Conservation (phyloP, 2,329 filamentous ascomycete genomes). For the Colletotrichum tropicale region DNA sequence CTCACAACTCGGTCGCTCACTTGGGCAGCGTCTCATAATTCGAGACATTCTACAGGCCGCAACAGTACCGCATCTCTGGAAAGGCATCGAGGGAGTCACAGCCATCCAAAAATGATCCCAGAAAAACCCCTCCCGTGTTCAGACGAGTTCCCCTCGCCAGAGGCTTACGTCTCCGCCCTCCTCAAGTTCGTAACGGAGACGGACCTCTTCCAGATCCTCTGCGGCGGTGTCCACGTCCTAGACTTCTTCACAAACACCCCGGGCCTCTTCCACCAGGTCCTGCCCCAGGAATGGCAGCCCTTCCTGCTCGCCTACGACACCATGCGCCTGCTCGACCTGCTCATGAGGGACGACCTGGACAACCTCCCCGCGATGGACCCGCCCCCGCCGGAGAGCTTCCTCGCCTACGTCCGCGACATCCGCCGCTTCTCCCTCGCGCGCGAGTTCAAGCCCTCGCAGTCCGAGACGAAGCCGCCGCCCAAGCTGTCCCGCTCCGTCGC, state of each 20-base stretch:
- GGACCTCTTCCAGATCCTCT: slow-evolving; percentile 83
- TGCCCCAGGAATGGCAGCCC: slow-evolving; percentile 80
- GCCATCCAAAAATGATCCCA: slow-evolving; percentile 49
- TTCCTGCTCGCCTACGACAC: slow-evolving; percentile 77
- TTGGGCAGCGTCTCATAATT: neutral
- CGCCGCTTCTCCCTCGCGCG: slow-evolving; percentile 72
- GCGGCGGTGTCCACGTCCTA: slow-evolving; percentile 94
- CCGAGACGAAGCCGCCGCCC: slow-evolving; percentile 46
- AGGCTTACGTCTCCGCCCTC: slow-evolving; percentile 80
- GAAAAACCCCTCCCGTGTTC: slow-evolving; percentile 69
- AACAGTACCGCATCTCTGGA: neutral
- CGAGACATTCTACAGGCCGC: neutral
- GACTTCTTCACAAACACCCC: slow-evolving; percentile 92
- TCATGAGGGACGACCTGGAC: slow-evolving; percentile 78
- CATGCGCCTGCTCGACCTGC: slow-evolving; percentile 78
- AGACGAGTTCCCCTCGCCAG: slow-evolving; percentile 70
- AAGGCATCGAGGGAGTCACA: neutral
- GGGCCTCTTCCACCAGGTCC: slow-evolving; percentile 77
- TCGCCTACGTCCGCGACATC: slow-evolving; percentile 75
- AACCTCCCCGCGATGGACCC: slow-evolving; percentile 28
- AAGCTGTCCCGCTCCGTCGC: slow-evolving; percentile 73
- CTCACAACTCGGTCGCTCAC: neutral
- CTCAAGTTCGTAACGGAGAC: slow-evolving; percentile 77
- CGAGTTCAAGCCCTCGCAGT: slow-evolving; percentile 50
- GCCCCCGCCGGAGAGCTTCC: slow-evolving; percentile 58